Evolutionary conservation across 345 rosid species (phyloP), one percentile per base, ranked within the genome.

Genomic region (Gossypium mustelinum): DNA sequence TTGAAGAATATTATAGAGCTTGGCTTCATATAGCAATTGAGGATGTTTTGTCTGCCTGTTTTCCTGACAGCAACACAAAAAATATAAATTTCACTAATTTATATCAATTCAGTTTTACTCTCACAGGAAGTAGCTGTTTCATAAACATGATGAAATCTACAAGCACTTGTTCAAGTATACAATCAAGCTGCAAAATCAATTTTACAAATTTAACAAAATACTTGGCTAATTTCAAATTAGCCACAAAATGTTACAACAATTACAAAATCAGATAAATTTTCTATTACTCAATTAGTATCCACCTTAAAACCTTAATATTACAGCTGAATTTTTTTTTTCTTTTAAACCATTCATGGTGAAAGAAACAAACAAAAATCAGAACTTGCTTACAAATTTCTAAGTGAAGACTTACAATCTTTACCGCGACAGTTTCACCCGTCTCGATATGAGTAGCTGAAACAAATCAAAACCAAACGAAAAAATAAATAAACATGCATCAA

Each of bases 371-470:
- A 69, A 75, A 64, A 24, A 57, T 0, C 17, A 60, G 20, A 63
- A 73, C 22, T 24, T 14, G 2, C 69, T 16, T 9, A 67, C 17
- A n/a, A n/a, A 41, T 13, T 60, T 43, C 7, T 11, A 20, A 20
- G 27, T 27, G 7, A 52, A 57, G 18, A 82, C 94, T 82, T 79
- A 89, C 94, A 66, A 89, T 88, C 82, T 89, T 89, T n/a, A 85
- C 85, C 2, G 92, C 92, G n/a, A 89, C 88, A 76, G 84, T 85
- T 77, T 89, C 94, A 47, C 74, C 82, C 41, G 94, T 82, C 22
- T 87, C 89, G 47, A 84, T 57, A 81, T 87, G 90, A 41, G 86
- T 86, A 76, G 94, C 94, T 89, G 89, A 76, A 77, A 72, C 71
- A 76, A 74, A 65, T 62, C 67, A 24, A 34, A 67, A 60, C 34